Evolutionary conservation across 371 early-diverging fungal genomes (phyloP), one percentile per base, ranked within the genome.

Genomic region (Saksenaea oblongispora): DNA sequence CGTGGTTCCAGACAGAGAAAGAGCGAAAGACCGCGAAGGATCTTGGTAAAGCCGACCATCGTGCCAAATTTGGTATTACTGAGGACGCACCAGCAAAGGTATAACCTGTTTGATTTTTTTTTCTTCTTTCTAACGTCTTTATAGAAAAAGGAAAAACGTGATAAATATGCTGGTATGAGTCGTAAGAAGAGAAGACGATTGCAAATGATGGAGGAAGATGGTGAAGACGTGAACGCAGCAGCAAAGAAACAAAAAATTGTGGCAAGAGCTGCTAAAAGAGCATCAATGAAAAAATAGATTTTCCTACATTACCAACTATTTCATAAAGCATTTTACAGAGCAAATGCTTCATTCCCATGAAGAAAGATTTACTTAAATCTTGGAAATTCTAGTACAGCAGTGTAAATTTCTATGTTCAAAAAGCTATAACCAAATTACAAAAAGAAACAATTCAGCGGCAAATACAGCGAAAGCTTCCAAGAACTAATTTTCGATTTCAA

Each of bases 1-100:
- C 92, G 1, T 98, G 98, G 98, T 97, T 98, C 87, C 92, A 95
- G 76, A 78, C 89, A 5, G 77, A 85, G 27, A 76, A 78, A 26
- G 86, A 88, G 44, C 86, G 86, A 71, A 83, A 84, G 55, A 54
- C 63, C 28, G 69, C 82, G 10, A 69, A 73, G 39, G 73, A 73
- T 26, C 24, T 61, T 7, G 64, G 59, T 28, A 63, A 59, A 36
- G 28, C 51, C 10, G 56, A 70, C n/a, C 56, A 69, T 42, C 62
- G 69, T 13, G 60, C 71, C 28, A 76, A 79, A 61, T 64, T 63
- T 41, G 69, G 72, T 14, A 58, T 72, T 42, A 55, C 74, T 18
- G 76, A 80, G 13, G 64, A 73, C 47, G 72, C 58, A 31, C 55
- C 18, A 44, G 55, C 34, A 34, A 55, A 55, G 35, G 28, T 47